Evolutionary conservation across 2,329 filamentous ascomycete genomes (phyloP).

Genomic region (Epicoccum nigrum): DNA sequence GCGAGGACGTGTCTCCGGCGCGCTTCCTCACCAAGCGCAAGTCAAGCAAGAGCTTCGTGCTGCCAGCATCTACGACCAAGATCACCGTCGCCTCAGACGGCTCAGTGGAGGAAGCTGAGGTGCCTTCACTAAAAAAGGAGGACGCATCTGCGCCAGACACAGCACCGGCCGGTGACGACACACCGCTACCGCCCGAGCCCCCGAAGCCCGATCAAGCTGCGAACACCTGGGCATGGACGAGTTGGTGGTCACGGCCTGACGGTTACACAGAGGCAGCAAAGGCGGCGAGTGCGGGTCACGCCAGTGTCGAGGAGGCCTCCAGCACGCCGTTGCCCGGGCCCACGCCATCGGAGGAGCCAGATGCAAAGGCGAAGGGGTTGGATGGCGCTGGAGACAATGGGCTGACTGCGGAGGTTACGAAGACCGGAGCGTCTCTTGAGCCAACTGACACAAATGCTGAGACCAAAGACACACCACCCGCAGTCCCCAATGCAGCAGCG

Average conservation of each 20-base stretch:
- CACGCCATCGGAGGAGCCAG: conserved; percentile 44
- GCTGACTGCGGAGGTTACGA: conserved; percentile 23
- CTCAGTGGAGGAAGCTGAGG: conserved; percentile 37
- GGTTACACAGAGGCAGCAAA: conserved; percentile 51
- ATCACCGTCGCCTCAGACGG: conserved; percentile 52
- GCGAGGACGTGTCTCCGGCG: conserved; percentile 36
- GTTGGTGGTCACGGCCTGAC: conserved; percentile 60
- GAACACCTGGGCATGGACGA: conserved; percentile 50
- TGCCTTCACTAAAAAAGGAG: conserved; percentile 29
- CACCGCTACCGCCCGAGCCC: conserved; percentile 54
- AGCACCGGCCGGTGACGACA: conserved; percentile 34
- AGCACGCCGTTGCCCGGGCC: conserved; percentile 50
- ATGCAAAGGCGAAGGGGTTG: conserved; percentile 34
- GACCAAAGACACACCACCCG: conserved; percentile 22
- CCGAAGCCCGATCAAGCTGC: conserved; percentile 20
- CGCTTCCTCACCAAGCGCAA: conserved; percentile 52
- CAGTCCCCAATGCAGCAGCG: conserved; percentile 16
- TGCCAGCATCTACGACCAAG: conserved; percentile 54
- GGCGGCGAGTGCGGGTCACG: conserved; percentile 32
- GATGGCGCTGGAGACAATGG: conserved; percentile 8
- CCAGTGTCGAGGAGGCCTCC: conserved; percentile 46
- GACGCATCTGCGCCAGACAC: conserved; percentile 14
- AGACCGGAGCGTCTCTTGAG: conserved; percentile 26
- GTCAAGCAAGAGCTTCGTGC: conserved; percentile 53
- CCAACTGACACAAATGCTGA: conserved; percentile 15